Base-by-base conservation (phyloP, 192 early-diverging fungal genomes). In the Geranomyces michiganensis region DNA sequence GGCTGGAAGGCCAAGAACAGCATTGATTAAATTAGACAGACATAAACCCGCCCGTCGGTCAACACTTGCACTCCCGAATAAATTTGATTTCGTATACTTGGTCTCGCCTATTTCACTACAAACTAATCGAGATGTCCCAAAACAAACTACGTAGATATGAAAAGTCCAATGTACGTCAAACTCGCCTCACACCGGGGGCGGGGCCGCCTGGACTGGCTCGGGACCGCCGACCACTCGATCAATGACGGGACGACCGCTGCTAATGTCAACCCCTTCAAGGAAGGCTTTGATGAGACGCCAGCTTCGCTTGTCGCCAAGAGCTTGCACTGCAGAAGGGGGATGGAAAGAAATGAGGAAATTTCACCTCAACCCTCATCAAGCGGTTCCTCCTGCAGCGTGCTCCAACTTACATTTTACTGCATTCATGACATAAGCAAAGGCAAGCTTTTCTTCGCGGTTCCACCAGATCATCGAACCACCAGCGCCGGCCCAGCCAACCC, bases 401-500 rank as follows among this genome's bases (percentile, higher is more conserved):
- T n/a, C 6, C 17, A 10, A 48, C 46, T 44, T 15, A 27, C 44
- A 19, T 27, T 70, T 70, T 14, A 70, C 46, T 17, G 56, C 56
- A 56, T 90, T 90, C 68, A 81, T 83, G 21, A 81, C 79, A 65
- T 89, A 91, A 0, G 80, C 71, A 32, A 90, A 89, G 0, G 81
- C 79, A 47, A 90, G 78, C 29, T 79, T 76, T 21, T 83, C 76
- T 30, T 88, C 80, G 1, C 65, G 74, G 61, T 90, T 88, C 79
- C 83, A 91, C 73, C 68, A 60, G 21, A 86, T 74, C 56, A 89
- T 65, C 30, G 77, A 80, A 0, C 90, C 90, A 8, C 90, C 89
- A 5, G 79, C 80, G 1, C 90, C 90, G 3, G 80, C 82, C 89
- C 89, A 90, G 19, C 89, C 88, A 47, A 81, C 45, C 76, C 77